Evolutionary conservation across 495 filamentous ascomycete species (phyloP).

Genomic region (Sabuloglossum arenarium): DNA sequence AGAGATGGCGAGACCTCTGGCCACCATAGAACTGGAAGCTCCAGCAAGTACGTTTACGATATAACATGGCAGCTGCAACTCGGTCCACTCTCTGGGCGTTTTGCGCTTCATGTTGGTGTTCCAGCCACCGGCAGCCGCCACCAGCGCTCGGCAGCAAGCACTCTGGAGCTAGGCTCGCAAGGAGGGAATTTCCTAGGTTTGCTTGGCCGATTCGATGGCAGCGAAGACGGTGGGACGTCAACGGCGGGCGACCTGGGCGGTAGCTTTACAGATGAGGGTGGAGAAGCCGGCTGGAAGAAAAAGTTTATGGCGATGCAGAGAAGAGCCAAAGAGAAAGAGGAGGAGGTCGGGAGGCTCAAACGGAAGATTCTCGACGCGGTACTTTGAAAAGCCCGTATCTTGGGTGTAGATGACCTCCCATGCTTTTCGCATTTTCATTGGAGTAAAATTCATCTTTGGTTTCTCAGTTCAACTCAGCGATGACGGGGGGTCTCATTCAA

Average conservation of each 20-base stretch:
- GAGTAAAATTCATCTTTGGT: not conserved
- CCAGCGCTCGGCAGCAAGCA: not conserved
- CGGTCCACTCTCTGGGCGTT: not conserved
- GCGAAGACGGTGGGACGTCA: not conserved
- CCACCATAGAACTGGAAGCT: not conserved
- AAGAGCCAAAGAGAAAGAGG: not conserved
- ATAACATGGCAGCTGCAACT: conserved; percentile 1
- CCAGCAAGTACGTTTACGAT: not conserved
- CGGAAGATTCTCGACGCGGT: conserved; percentile 1
- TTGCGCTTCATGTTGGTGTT: not conserved
- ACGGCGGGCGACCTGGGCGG: not conserved
- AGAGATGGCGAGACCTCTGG: not conserved
- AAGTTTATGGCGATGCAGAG: not conserved
- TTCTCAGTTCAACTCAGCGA: not conserved
- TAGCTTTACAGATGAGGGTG: not conserved
- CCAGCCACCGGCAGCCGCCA: not conserved
- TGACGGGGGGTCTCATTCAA: not conserved
- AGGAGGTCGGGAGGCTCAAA: not conserved
- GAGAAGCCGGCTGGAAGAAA: not conserved
- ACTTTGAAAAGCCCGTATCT: not conserved
- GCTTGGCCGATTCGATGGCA: not conserved
- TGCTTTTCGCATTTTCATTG: not conserved
- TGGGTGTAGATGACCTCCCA: not conserved
- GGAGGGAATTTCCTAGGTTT: not conserved
- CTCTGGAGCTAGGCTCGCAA: not conserved